phyloP scores from a whole-genome alignment of 202 grass and related monocot genomes.

The Schoenoplectus tabernaemontani region DNA sequence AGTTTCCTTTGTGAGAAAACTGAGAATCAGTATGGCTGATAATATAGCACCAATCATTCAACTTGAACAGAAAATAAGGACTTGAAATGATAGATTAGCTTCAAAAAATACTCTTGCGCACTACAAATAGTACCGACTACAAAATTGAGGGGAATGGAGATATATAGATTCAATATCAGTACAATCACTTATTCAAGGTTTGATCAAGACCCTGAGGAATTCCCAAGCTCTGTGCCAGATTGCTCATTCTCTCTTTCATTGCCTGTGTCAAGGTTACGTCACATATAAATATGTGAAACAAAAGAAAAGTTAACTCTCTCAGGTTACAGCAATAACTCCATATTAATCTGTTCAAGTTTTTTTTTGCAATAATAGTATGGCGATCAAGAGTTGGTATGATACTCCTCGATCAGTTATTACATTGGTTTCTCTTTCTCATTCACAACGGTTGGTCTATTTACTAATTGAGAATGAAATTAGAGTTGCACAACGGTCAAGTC shows the following conservation, averaged over 20 bases:
- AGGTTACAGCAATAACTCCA: background rate
- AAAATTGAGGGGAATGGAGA: background rate
- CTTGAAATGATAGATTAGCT: background rate
- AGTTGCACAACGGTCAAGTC: background rate
- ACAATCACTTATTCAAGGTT: constrained; percentile 26
- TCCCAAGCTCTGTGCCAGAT: constrained; percentile 85
- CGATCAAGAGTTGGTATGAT: background rate
- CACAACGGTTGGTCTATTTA: background rate
- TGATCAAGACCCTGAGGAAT: constrained; percentile 59
- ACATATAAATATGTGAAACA: background rate
- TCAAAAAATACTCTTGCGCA: background rate
- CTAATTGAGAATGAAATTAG: background rate
- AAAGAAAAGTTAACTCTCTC: background rate
- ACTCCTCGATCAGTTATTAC: background rate
- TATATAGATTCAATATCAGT: background rate
- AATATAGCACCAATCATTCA: background rate
- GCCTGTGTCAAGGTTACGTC: constrained; percentile 32
- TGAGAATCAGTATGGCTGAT: background rate
- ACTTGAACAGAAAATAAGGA: background rate
- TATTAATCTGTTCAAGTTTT: background rate
- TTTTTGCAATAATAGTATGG: background rate
- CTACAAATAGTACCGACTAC: background rate
- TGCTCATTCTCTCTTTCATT: constrained; percentile 97
- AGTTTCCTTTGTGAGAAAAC: background rate
- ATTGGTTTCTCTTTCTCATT: too few species aligned